Evolutionary conservation across 257 asterid species (phyloP).

Genomic region (Scutellaria baicalensis): DNA sequence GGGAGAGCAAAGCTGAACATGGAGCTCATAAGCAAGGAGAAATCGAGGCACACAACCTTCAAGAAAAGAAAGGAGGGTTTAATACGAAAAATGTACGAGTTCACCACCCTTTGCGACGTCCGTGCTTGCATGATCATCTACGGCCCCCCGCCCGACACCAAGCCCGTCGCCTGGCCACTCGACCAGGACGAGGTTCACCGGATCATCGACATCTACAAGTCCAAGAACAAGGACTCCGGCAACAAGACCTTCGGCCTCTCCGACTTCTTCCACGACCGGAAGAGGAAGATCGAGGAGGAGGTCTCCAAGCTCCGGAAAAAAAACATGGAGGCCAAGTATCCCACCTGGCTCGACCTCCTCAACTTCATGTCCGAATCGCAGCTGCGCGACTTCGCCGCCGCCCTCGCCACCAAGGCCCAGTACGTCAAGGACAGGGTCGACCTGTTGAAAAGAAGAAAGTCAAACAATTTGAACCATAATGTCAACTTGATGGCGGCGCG

Average conservation of each 20-base stretch:
- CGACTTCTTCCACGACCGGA: constrained; percentile 41
- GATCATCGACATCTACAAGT: constrained; percentile 34
- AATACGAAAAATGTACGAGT: constrained; percentile 45
- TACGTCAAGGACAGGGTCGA: background rate
- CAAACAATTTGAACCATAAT: background rate
- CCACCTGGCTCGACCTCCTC: background rate
- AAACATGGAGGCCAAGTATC: background rate
- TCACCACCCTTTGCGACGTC: constrained; percentile 68
- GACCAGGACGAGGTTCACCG: constrained; percentile 24
- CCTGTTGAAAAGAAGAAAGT: constrained; percentile 14
- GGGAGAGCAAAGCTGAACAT: constrained; percentile 67
- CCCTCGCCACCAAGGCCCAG: background rate
- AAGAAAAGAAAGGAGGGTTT: constrained; percentile 66
- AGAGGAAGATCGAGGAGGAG: constrained; percentile 13
- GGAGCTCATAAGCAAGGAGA: constrained; percentile 54
- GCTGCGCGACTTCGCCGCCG: background rate
- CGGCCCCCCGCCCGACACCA: constrained; percentile 38
- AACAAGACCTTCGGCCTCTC: constrained; percentile 31
- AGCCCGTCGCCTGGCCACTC: constrained; percentile 51
- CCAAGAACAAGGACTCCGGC: constrained; percentile 30
- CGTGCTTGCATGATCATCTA: constrained; percentile 57
- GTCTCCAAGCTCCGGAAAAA: background rate
- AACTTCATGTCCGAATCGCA: background rate
- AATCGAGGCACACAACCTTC: constrained; percentile 42
- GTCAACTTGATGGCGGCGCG: constrained; percentile 3